Conservation (phyloP, 192 early-diverging fungal species). For the Linderina pennispora region DNA sequence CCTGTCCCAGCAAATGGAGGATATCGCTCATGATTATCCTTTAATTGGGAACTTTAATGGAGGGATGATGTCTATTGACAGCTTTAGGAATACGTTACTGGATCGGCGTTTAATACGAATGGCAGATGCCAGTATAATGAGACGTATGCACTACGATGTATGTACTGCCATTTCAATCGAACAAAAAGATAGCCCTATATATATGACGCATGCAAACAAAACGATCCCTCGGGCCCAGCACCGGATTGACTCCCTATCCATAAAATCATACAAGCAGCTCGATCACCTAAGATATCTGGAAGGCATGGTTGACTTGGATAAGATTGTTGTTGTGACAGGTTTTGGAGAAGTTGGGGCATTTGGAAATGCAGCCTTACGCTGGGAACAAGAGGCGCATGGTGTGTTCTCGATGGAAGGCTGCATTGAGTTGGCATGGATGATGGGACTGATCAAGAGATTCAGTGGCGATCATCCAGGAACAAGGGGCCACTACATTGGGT, state of each 20-base stretch:
- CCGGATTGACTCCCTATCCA: constrained; percentile 75
- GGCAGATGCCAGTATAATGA: not conserved
- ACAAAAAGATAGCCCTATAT: too few relatives aligned
- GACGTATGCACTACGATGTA: constrained; percentile 23
- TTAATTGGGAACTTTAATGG: constrained; percentile 86
- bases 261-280: constrained; percentile 55
- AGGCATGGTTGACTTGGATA: constrained; percentile 78
- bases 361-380: constrained; percentile 61
- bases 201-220: too few relatives aligned
- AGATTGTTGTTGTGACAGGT: constrained; percentile 79
- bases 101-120: not conserved
- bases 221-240: constrained; percentile 78
- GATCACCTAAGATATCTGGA: constrained; percentile 23
- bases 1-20: constrained; percentile 72
- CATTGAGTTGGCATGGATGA: constrained; percentile 89
- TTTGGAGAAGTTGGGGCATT: constrained; percentile 85
- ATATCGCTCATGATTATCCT: constrained; percentile 64
- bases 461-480: constrained; percentile 66
- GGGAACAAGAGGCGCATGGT: not conserved
- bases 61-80: constrained; percentile 69
- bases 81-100: constrained; percentile 54
- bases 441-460: constrained; percentile 84
- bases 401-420: not conserved
- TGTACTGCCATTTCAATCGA: too few relatives aligned
- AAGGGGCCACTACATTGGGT: constrained; percentile 66